These are phyloP conservation scores for Lathyrus oleraceus DNA, from an alignment of 306 rosid species.

Conservation along the genomic window DNA sequence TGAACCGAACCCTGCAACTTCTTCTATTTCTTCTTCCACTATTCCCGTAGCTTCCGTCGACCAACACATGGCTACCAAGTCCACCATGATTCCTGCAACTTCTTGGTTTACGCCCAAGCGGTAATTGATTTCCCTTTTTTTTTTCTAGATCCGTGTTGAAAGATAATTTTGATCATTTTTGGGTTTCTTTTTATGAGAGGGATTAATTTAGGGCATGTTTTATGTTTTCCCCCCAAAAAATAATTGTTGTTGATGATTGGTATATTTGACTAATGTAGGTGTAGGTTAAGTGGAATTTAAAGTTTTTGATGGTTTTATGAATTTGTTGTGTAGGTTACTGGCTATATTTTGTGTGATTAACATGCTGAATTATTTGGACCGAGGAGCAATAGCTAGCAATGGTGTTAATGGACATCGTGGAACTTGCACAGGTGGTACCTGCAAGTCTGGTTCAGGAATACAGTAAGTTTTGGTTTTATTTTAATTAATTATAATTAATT, in stretches of 20 bases:
- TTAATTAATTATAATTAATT: neutral
- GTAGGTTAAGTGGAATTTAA: conserved; percentile 4
- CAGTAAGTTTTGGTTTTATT: conserved; percentile 57
- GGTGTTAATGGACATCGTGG: conserved; percentile 87
- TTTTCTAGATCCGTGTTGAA: conserved; percentile 26
- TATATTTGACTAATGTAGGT: conserved; percentile 26
- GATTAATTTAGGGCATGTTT: conserved; percentile 12
- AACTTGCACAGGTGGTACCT: conserved; percentile 67
- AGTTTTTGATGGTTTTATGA: conserved; percentile 15
- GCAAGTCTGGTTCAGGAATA: conserved; percentile 80
- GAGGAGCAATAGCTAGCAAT: conserved; percentile 95
- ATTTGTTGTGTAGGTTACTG: conserved; percentile 62
- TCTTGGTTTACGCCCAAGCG: conserved; percentile 89
- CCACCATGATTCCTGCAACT: conserved; percentile 41
- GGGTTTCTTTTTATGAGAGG: neutral
- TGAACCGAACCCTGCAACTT: conserved; percentile 15
- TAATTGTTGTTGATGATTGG: neutral
- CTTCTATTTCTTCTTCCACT: neutral
- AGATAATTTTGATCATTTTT: conserved; percentile 28
- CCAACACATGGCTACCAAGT: neutral
- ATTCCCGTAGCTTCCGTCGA: conserved; percentile 24
- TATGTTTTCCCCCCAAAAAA: neutral
- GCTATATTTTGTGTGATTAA: conserved; percentile 71
- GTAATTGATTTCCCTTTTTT: conserved; percentile 30
- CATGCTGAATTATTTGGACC: conserved; percentile 84